Base-by-base conservation (phyloP, 441 rosid genomes). In the Corymbia citriodora region DNA sequence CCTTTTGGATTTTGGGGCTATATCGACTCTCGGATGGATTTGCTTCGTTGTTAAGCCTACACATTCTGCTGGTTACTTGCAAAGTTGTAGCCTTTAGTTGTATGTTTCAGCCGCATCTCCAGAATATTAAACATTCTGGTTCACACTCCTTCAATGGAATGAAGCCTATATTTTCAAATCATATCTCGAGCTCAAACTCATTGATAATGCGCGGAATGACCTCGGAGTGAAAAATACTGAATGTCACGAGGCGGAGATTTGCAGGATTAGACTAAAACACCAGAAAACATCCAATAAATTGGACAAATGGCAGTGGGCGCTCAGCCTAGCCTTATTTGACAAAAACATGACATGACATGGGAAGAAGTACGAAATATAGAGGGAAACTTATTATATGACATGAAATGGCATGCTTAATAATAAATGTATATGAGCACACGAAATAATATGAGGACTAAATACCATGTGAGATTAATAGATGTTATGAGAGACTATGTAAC, bases 1-100 rank as follows among this genome's bases (percentile, higher is more conserved):
- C 92, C 55, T 86, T 87, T 79, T 87, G 68, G 92, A 87, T 88
- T 81, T 91, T 79, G 23, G 85, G 85, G 85, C n/a, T 14, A 45
- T 79, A 45, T 79, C 52, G 53, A 79, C 9, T 14, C 13, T 52
- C 52, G 85, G 52, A 9, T 45, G 85, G n/a, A 48, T 45, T 79
- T 79, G 52, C 85, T 79, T 79, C 85, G 52, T 79, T 45, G 53
- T 45, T 79, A 79, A 79, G 85, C 85, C 53, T 79, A 45, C 85
- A 79, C 52, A 45, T 13, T 79, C 85, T 79, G 53, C n/a, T 79
- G 85, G n/a, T 45, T 79, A 23, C 18, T 45, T 79, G 52, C 85
- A 79, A 45, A 45, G 85, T 27, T 45, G 4, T 40, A 45, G 85
- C 85, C n/a, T 45, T 79, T 79, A 79, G 85, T 45, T 79, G 85